Base-by-base conservation (phyloP, 768 basidiomycete genomes). In the Lactifluus echinatus region DNA sequence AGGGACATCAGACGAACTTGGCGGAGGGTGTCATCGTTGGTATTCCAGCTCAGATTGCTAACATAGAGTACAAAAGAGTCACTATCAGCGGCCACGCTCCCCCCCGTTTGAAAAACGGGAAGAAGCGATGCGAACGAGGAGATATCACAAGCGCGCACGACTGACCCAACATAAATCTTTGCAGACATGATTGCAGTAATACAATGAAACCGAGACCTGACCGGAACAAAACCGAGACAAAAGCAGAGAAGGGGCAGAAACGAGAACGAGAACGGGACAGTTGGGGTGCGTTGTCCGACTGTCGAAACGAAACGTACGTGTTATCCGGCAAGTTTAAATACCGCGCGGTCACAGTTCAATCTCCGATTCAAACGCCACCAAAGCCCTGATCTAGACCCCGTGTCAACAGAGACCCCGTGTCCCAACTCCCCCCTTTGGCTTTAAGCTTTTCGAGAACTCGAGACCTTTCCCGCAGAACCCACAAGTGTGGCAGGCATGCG, bases 21-120 rank as follows among this genome's bases (percentile, higher is more conserved):
- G 73, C 86, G 85, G 65, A 96, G 80, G 56, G 82, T 81, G 40
- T 95, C 93, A 82, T 95, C 93, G 72, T 83, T 93, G 72, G 93
- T 95, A 78, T 87, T 88, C 89, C 89, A 92, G 81, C 87, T 90
- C 80, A 91, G 79, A 83, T 91, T 91, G 79, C 89, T 91, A 84
- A 75, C 31, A 62, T 42, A 39, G 49, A 42, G 69, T 73, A 73
- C 69, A 73, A 75, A 74, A 76, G 72, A 69, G 66, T 69, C 60
- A 54, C 69, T 73, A 82, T 85, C 75, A 84, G 82, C 83, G 73
- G 68, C 33, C 59, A 36, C 52, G 48, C 55, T 53, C 34, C 57
- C 26, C 51, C 61, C 61, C 53, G 53, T 50, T 34, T 23, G 11
- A 39, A 14, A 43, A 55, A 57, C 60, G 53, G 70, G 72, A 71